A percentile compares a stretch with the other conserved stretches of the same genome.
These are phyloP conservation scores for Petrea volubilis DNA, from an alignment of 257 asterid genomes.

Conservation along the genomic window DNA sequence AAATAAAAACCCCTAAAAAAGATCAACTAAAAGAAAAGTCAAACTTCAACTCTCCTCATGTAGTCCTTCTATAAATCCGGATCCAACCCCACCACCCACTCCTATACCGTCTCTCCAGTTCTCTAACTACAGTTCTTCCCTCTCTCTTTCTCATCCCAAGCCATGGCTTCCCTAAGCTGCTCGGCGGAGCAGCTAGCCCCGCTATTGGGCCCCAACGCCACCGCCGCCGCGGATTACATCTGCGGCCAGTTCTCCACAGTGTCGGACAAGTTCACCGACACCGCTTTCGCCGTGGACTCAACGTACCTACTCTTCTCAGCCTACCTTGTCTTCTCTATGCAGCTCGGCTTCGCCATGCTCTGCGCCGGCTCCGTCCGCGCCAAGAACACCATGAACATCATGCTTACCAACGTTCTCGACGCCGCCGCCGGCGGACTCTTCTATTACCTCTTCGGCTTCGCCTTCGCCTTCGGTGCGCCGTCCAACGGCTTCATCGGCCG, in stretches of 20 bases:
- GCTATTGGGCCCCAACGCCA: conserved; percentile 71
- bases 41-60: not conserved
- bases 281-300: conserved; percentile 73
- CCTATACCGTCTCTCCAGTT: not conserved
- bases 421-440: conserved; percentile 93
- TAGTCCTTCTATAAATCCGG: conserved; percentile 24
- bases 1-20: too few relatives aligned
- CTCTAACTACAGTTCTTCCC: not conserved
- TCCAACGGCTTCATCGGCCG: conserved; percentile 87
- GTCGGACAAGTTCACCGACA: conserved; percentile 45
- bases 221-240: conserved; percentile 62
- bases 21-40: conserved; percentile 21
- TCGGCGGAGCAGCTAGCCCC: conserved; percentile 51
- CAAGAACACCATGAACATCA: conserved; percentile 86
- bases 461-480: conserved; percentile 76
- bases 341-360: conserved; percentile 94
- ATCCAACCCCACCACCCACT: not conserved
- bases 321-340: conserved; percentile 89
- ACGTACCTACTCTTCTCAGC: conserved; percentile 87
- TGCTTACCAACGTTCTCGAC: conserved; percentile 94
- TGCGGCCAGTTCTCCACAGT: conserved; percentile 62
- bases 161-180: conserved; percentile 52
- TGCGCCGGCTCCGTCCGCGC: conserved; percentile 97
- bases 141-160: not conserved
- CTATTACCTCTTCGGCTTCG: conserved; percentile 84